Conservation (phyloP, 2,329 filamentous ascomycete species). For the Phaeosphaeriaceae sp. region DNA sequence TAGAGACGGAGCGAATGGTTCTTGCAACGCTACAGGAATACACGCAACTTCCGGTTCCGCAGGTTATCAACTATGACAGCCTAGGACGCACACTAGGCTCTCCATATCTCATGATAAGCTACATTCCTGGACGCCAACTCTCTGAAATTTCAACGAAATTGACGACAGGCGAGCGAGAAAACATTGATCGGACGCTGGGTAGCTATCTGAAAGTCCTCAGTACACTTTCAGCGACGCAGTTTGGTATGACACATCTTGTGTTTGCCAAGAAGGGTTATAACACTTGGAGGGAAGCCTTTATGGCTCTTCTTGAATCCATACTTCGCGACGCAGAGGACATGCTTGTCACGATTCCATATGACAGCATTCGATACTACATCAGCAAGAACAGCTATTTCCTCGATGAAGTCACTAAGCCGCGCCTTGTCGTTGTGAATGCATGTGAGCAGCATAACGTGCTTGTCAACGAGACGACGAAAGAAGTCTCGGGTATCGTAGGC, state of each 20-base stretch:
- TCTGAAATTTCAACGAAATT: slow-evolving; percentile 41
- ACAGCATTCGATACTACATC: slow-evolving; percentile 59
- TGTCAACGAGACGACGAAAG: slow-evolving; percentile 56
- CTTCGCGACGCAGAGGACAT: slow-evolving; percentile 65
- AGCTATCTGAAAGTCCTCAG: slow-evolving; percentile 51
- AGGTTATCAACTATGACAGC: slow-evolving; percentile 48
- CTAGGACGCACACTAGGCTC: slow-evolving; percentile 35
- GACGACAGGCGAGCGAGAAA: slow-evolving; percentile 41
- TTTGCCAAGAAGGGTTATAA: slow-evolving; percentile 52
- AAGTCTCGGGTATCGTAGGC: slow-evolving; percentile 59
- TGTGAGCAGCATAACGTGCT: slow-evolving; percentile 59
- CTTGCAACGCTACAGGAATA: slow-evolving; percentile 48
- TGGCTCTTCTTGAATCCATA: slow-evolving; percentile 58
- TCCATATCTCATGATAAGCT: slow-evolving; percentile 44
- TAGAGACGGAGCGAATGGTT: slow-evolving; percentile 49
- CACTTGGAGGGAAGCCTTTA: slow-evolving; percentile 63
- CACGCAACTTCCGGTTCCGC: slow-evolving; percentile 46
- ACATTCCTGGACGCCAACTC: slow-evolving; percentile 42
- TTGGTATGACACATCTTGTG: slow-evolving; percentile 59
- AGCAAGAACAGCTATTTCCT: slow-evolving; percentile 53
- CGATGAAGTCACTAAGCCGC: slow-evolving; percentile 58
- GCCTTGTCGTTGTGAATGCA: slow-evolving; percentile 59
- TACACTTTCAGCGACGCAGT: slow-evolving; percentile 55
- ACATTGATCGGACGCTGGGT: slow-evolving; percentile 51
- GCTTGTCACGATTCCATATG: slow-evolving; percentile 63